phyloP scores from a whole-genome alignment of 495 filamentous ascomycete genomes.

The Xylaria grammica region DNA sequence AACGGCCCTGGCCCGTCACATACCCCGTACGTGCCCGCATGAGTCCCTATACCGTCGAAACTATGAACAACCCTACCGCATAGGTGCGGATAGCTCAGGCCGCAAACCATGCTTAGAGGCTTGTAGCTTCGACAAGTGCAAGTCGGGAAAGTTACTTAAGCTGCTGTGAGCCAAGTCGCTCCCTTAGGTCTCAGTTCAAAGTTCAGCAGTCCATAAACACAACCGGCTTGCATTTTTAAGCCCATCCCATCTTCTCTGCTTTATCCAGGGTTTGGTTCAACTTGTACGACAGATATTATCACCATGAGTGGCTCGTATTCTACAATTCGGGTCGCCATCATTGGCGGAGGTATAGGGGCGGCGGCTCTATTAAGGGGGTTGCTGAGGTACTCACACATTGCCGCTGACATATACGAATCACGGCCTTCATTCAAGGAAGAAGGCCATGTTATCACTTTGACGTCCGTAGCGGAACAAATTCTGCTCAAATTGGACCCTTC shows the following conservation, averaged over 20 bases:
- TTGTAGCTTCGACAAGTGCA: background rate
- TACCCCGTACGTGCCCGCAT: background rate
- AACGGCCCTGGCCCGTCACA: background rate
- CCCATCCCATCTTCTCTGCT: background rate
- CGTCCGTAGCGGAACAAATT: slow-evolving; percentile 26
- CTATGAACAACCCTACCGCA: slow-evolving; percentile 9
- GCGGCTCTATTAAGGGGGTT: slow-evolving; percentile 36
- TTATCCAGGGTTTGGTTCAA: background rate
- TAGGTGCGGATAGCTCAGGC: background rate
- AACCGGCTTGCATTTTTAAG: background rate
- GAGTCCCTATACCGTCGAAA: background rate
- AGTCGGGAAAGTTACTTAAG: slow-evolving; percentile 13
- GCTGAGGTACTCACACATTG: slow-evolving; percentile 36
- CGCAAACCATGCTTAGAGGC: background rate
- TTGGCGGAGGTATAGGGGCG: slow-evolving; percentile 42
- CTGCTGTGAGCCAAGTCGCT: background rate
- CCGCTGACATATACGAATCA: slow-evolving; percentile 41
- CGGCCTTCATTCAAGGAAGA: slow-evolving; percentile 37
- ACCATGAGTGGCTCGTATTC: slow-evolving; percentile 31
- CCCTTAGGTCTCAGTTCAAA: background rate
- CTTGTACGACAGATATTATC: background rate
- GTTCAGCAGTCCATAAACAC: slow-evolving; percentile 1
- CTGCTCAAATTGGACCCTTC: slow-evolving; percentile 31
- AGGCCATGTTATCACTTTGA: slow-evolving; percentile 35
- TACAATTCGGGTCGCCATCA: slow-evolving; percentile 41